Conservation (phyloP, 2,329 filamentous ascomycete genomes). For the Uncinocarpus reesii region DNA sequence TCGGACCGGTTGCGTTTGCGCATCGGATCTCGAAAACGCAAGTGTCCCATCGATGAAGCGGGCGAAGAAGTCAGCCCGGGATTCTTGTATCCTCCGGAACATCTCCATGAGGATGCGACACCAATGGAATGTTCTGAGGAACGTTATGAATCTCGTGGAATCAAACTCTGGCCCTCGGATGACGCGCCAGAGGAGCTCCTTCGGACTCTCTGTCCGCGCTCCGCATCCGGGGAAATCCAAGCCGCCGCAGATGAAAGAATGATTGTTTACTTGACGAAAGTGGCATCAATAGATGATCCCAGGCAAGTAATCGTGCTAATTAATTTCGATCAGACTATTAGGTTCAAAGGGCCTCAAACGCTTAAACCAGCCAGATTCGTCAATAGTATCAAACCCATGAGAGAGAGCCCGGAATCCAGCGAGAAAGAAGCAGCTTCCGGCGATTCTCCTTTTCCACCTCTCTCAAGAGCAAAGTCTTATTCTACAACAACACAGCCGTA, state of each 20-base stretch:
- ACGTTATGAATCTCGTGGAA: slow-evolving; percentile 30
- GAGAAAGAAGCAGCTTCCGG: not conserved
- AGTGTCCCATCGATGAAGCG: slow-evolving; percentile 30
- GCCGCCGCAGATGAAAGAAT: slow-evolving; percentile 17
- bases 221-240: slow-evolving; percentile 21
- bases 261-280: slow-evolving; percentile 16
- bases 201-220: slow-evolving; percentile 32
- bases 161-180: slow-evolving; percentile 35
- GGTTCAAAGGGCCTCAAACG: slow-evolving; percentile 14
- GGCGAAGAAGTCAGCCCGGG: slow-evolving; percentile 21
- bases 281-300: slow-evolving; percentile 2
- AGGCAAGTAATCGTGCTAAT: slow-evolving; percentile 16
- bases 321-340: slow-evolving; percentile 18
- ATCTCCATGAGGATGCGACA: slow-evolving; percentile 20
- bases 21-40: slow-evolving; percentile 35
- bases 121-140: slow-evolving; percentile 31
- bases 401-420: not conserved
- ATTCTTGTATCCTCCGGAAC: slow-evolving; percentile 25
- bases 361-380: not conserved
- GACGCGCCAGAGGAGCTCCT: slow-evolving; percentile 31
- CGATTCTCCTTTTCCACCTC: not conserved
- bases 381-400: not conserved
- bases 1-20: slow-evolving; percentile 35
- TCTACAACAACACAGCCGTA: slow-evolving; percentile 9
- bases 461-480: slow-evolving; percentile 7